Base-by-base conservation (phyloP, 306 rosid species). In the Cicer yamashitae region DNA sequence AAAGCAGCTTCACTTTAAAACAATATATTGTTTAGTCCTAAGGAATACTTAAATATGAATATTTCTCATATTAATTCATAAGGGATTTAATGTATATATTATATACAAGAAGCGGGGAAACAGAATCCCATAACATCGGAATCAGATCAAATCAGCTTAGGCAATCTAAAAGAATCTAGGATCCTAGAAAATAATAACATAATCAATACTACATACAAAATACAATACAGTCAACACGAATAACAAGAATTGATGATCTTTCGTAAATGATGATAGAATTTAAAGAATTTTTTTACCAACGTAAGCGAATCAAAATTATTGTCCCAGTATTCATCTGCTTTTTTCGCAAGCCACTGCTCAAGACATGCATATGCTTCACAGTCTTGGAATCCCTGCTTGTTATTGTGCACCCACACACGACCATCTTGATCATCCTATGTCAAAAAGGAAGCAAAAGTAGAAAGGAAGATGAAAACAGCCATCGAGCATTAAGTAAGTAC, bases 331-430 rank as follows among this genome's bases (percentile, higher is more conserved):
- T 81, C 74, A 68, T 85, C 86, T 44, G 45, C 81, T 71, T 74
- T 85, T 53, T 38, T 53, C 75, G 86, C 84, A 13, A 85, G 83
- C 89, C 91, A 85, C 48, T 46, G 34, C 82, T 85, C 91, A 38
- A 87, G 88, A 67, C 2, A 59, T 15, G 84, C 87, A 73, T 87
- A 87, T 7, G 75, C 9, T 69, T 85, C 87, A 75, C 71, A 85
- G 75, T 87, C 91, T 73, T 87, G 91, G 65, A 87, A 87, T 63
- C 91, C 91, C 82, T 85, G 87, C 77, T 85, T 87, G 86, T 85
- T 85, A 62, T 83, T 87, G 78, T 75, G 91, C 82, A 87, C 89
- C 91, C 87, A 84, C 46, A 82, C 86, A 78, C 54, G 64, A 12
- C 84, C 91, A 74, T 75, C 74, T 10, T 6, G 60, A 64, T 66